Percentiles rank a stretch among this genome's conserved stretches.
phyloP scores from a whole-genome alignment of 2,329 filamentous ascomycete species.

The Pestalotiopsis sp. region DNA sequence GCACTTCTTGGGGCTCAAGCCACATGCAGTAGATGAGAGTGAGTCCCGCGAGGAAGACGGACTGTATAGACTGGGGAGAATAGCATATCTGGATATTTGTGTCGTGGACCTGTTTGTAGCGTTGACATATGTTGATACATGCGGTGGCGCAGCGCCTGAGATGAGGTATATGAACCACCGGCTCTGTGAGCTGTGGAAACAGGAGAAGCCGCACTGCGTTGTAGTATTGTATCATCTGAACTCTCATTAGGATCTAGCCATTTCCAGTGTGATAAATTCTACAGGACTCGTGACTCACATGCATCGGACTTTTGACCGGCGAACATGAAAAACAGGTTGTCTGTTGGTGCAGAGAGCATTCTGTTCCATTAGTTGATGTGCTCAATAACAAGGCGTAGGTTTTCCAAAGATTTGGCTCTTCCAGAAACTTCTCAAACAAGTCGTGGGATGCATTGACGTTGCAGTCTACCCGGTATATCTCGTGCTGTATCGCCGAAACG shows the following conservation, averaged over 20 bases:
- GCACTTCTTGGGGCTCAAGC: background rate
- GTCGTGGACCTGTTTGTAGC: background rate
- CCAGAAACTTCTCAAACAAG: background rate
- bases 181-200: background rate
- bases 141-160: background rate
- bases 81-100: background rate
- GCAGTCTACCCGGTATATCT: too few relatives aligned
- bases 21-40: background rate
- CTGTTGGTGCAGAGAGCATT: background rate
- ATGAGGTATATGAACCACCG: background rate
- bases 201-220: background rate
- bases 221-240: background rate
- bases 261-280: background rate
- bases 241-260: background rate
- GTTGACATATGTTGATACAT: background rate
- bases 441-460: background rate
- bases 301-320: background rate
- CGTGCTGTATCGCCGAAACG: too few relatives aligned
- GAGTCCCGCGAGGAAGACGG: background rate
- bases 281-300: background rate
- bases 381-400: background rate
- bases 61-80: background rate
- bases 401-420: background rate
- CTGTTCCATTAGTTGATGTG: background rate
- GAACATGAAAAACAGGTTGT: background rate